Evolutionary conservation across 805 yeast species (phyloP).

Genomic region (Clavispora carvajalis): DNA sequence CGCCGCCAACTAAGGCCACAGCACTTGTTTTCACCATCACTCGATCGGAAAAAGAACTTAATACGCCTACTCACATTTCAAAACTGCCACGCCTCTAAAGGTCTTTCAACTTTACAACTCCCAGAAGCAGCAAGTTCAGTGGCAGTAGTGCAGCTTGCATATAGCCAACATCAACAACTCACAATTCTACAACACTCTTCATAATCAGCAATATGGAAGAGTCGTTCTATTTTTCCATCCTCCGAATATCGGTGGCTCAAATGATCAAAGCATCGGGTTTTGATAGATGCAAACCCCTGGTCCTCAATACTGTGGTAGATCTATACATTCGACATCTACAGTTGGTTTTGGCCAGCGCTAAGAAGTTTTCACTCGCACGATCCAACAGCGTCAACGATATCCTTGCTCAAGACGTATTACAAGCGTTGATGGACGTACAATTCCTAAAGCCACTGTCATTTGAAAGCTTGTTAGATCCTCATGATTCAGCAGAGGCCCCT

Average conservation of each 20-base stretch:
- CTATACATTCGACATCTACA: slow-evolving; percentile 60
- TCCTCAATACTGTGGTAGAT: slow-evolving; percentile 75
- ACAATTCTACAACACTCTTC: not conserved
- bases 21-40: too few relatives aligned
- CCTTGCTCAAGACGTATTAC: slow-evolving; percentile 61
- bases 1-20: too few relatives aligned
- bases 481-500: slow-evolving; percentile 16
- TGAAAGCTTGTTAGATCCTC: slow-evolving; percentile 41
- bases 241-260: slow-evolving; percentile 43
- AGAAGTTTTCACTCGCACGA: slow-evolving; percentile 42
- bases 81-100: too few relatives aligned
- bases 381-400: slow-evolving; percentile 34
- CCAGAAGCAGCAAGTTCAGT: too few relatives aligned
- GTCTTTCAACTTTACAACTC: too few relatives aligned
- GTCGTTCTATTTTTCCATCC: slow-evolving; percentile 32
- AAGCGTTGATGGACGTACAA: slow-evolving; percentile 62
- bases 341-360: slow-evolving; percentile 47
- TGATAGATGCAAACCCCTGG: slow-evolving; percentile 66
- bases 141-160: slow-evolving; percentile 1
- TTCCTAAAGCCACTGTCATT: slow-evolving; percentile 47
- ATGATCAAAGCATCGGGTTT: slow-evolving; percentile 77
- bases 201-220: slow-evolving; percentile 27
- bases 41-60: too few relatives aligned
- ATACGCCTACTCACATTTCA: too few relatives aligned
- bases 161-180: not conserved